Evolutionary conservation across 768 basidiomycete genomes (phyloP).

Genomic region (Podaxis mareebaensis): DNA sequence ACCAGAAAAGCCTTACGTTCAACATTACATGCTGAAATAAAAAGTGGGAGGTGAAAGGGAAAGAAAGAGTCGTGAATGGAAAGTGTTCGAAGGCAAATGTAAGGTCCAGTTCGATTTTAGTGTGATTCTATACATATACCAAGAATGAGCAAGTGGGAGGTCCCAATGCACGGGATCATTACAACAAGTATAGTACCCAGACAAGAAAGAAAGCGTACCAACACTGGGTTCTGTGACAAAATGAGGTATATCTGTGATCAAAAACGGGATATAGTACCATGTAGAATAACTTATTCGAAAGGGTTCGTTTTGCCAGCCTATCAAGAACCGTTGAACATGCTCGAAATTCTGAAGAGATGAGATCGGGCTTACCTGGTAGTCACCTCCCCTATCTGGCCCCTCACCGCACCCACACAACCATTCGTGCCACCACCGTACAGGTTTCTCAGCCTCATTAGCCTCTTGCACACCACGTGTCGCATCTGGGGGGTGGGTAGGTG

Average conservation of each 20-base stretch:
- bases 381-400: slow-evolving; percentile 70
- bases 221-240: not conserved
- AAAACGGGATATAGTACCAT: not conserved
- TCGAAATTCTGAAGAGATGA: not conserved
- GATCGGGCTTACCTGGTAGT: slow-evolving; percentile 56
- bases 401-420: slow-evolving; percentile 83
- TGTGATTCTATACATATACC: not conserved
- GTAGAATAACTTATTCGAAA: slow-evolving; percentile 38
- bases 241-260: not conserved
- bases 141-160: not conserved
- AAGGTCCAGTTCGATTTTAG: not conserved
- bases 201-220: slow-evolving; percentile 3
- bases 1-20: not conserved
- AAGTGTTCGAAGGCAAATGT: not conserved
- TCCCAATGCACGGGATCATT: not conserved
- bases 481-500: slow-evolving; percentile 24
- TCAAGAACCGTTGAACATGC: not conserved
- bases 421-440: slow-evolving; percentile 79
- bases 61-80: not conserved
- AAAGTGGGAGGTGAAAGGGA: not conserved
- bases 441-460: slow-evolving; percentile 31
- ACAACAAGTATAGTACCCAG: not conserved
- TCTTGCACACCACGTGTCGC: slow-evolving; percentile 18
- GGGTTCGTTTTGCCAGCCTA: slow-evolving; percentile 80
- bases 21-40: not conserved